Conservation (phyloP, 257 asterid species). For the Gentiana dahurica region DNA sequence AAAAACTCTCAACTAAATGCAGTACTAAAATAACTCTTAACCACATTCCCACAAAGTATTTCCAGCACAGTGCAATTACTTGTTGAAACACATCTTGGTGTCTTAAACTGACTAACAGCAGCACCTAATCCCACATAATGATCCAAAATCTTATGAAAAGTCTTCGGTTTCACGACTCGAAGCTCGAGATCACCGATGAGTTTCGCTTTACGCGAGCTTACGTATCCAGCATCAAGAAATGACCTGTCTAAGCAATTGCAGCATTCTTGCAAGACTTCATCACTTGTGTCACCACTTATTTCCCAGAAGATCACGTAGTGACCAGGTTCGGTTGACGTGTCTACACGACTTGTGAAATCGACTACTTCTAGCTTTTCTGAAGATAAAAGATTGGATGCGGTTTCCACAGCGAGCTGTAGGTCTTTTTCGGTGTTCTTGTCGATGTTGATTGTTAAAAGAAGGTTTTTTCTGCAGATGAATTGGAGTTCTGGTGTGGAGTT, state of each 20-base stretch:
- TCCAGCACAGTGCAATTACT: constrained; percentile 42
- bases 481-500: constrained; percentile 84
- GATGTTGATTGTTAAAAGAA: constrained; percentile 70
- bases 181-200: constrained; percentile 77
- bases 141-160: constrained; percentile 81
- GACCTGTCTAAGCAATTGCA: constrained; percentile 77
- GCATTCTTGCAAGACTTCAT: constrained; percentile 51
- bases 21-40: constrained; percentile 61
- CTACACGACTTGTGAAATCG: constrained; percentile 81
- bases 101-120: constrained; percentile 97
- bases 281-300: constrained; percentile 44
- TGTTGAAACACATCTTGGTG: constrained; percentile 80
- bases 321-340: constrained; percentile 46
- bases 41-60: constrained; percentile 42
- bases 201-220: constrained; percentile 52
- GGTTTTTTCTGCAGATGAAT: constrained; percentile 76
- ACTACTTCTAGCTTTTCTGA: constrained; percentile 62
- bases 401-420: constrained; percentile 69
- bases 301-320: constrained; percentile 89
- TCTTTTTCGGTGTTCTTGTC: constrained; percentile 97
- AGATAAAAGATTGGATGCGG: constrained; percentile 45
- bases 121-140: constrained; percentile 83
- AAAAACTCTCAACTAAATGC: constrained; percentile 25
- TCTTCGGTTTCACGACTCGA: constrained; percentile 51
- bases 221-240: constrained; percentile 71